A percentile compares a stretch with the other conserved stretches of the same genome.
phyloP scores from a whole-genome alignment of 371 early-diverging fungal species.

The Mortierella sp. region DNA sequence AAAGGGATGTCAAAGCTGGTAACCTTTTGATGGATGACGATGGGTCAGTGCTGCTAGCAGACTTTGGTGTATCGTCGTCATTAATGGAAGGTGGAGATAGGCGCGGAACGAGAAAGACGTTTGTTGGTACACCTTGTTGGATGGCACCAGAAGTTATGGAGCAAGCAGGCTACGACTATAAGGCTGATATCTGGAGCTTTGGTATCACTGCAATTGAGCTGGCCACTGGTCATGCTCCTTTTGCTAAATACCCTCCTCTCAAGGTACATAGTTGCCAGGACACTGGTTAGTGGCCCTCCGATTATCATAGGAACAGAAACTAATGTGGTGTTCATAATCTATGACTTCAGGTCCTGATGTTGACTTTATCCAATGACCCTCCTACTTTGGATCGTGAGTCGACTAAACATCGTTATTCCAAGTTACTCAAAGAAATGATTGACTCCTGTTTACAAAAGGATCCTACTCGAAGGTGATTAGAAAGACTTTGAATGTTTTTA shows the following conservation, averaged over 20 bases:
- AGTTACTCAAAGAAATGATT: constrained; percentile 87
- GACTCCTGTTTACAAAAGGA: constrained; percentile 88
- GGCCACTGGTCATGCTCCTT: constrained; percentile 94
- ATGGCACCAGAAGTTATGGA: constrained; percentile 88
- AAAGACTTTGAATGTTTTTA: background rate
- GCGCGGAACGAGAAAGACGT: constrained; percentile 84
- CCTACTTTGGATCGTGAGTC: constrained; percentile 87
- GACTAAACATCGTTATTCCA: constrained; percentile 81
- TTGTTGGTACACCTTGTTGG: constrained; percentile 95
- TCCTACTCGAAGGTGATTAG: constrained; percentile 84
- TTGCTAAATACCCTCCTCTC: constrained; percentile 90
- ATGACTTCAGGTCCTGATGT: constrained; percentile 78
- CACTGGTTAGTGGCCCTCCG: background rate
- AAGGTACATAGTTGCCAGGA: constrained; percentile 65
- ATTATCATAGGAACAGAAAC: background rate
- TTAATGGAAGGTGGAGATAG: constrained; percentile 85
- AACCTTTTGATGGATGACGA: constrained; percentile 89
- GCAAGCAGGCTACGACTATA: constrained; percentile 84
- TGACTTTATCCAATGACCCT: constrained; percentile 90
- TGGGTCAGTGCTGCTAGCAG: constrained; percentile 87
- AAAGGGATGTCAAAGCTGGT: constrained; percentile 91
- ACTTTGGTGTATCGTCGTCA: constrained; percentile 91
- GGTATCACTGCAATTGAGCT: constrained; percentile 93
- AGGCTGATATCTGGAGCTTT: constrained; percentile 95
- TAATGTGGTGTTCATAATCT: background rate